phyloP scores from a whole-genome alignment of 2,329 filamentous ascomycete species.

The Trichoderma cornu-damae region DNA sequence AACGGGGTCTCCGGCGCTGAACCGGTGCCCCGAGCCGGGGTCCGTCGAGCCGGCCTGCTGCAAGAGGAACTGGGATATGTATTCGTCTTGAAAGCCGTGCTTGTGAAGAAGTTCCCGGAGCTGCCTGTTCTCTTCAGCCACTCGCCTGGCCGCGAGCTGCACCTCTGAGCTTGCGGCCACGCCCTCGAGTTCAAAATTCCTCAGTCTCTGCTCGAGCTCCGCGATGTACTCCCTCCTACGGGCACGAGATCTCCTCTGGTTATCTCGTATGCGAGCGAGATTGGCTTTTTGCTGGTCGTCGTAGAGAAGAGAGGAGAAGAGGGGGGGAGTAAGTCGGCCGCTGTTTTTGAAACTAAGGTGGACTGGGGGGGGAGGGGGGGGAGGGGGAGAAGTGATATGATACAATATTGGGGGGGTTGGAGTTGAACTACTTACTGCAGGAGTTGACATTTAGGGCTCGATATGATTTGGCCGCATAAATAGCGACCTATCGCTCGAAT shows the following conservation, averaged over 20 bases:
- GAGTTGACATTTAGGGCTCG: constrained; percentile 24
- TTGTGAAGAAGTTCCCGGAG: constrained; percentile 55
- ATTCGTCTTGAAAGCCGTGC: constrained; percentile 52
- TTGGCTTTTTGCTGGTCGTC: constrained; percentile 39
- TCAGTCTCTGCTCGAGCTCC: constrained; percentile 59
- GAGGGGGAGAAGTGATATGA: constrained; percentile 7
- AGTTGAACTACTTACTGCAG: constrained; percentile 23
- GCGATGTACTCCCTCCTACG: constrained; percentile 68
- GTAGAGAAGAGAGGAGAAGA: constrained; percentile 16
- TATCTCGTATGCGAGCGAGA: constrained; percentile 62
- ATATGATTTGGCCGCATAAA: constrained; percentile 19
- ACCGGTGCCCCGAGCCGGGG: constrained; percentile 18
- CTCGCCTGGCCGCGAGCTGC: constrained; percentile 62
- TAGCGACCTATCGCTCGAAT: constrained; percentile 17
- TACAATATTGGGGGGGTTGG: no score
- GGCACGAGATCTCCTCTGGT: constrained; percentile 70
- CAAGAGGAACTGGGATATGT: constrained; percentile 42
- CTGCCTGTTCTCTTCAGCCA: constrained; percentile 64
- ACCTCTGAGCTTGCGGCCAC: constrained; percentile 67
- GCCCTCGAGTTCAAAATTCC: constrained; percentile 58
- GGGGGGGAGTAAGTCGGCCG: constrained; percentile 7
- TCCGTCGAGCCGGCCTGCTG: constrained; percentile 24
- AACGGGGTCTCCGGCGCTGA: constrained; percentile 25
- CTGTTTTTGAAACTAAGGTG: not conserved
- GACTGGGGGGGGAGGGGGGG: constrained; percentile 21